Conservation (phyloP, 371 early-diverging fungal genomes). For the Vairimorpha necatrix region DNA sequence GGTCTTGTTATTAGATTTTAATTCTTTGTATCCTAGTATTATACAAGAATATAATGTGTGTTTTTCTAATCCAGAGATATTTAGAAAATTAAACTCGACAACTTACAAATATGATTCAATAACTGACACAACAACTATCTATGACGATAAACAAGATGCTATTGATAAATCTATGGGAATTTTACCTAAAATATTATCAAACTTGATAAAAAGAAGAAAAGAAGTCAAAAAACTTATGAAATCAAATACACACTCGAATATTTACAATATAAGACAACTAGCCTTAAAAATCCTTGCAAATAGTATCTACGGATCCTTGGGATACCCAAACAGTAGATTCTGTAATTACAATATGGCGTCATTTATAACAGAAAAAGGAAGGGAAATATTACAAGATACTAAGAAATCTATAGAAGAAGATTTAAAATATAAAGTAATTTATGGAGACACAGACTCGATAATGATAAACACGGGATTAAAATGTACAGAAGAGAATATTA, state of each 20-base stretch:
- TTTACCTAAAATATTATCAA: slow-evolving; percentile 79
- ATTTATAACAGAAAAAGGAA: slow-evolving; percentile 89
- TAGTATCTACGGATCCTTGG: slow-evolving; percentile 98
- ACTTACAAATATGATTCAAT: neutral
- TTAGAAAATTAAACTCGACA: slow-evolving; percentile 23
- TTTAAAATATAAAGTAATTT: slow-evolving; percentile 72
- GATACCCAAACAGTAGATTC: slow-evolving; percentile 85
- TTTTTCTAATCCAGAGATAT: slow-evolving; percentile 90
- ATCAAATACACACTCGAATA: slow-evolving; percentile 66
- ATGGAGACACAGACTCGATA: slow-evolving; percentile 99
- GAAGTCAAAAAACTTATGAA: slow-evolving; percentile 79
- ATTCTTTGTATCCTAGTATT: slow-evolving; percentile 98
- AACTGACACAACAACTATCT: slow-evolving; percentile 66
- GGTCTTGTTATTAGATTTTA: slow-evolving; percentile 94
- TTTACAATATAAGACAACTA: slow-evolving; percentile 82
- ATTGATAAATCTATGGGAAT: slow-evolving; percentile 61
- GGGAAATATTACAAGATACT: slow-evolving; percentile 89
- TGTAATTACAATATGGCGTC: slow-evolving; percentile 93
- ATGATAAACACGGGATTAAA: slow-evolving; percentile 90
- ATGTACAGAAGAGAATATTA: slow-evolving; percentile 66
- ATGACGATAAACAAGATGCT: neutral
- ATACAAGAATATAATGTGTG: slow-evolving; percentile 99
- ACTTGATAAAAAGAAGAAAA: slow-evolving; percentile 79
- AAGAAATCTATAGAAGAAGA: slow-evolving; percentile 72
- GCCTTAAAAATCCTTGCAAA: slow-evolving; percentile 98